These are phyloP conservation scores for Nigrospora oryzae DNA, from an alignment of 2,329 filamentous ascomycete species.

Conservation along the genomic window DNA sequence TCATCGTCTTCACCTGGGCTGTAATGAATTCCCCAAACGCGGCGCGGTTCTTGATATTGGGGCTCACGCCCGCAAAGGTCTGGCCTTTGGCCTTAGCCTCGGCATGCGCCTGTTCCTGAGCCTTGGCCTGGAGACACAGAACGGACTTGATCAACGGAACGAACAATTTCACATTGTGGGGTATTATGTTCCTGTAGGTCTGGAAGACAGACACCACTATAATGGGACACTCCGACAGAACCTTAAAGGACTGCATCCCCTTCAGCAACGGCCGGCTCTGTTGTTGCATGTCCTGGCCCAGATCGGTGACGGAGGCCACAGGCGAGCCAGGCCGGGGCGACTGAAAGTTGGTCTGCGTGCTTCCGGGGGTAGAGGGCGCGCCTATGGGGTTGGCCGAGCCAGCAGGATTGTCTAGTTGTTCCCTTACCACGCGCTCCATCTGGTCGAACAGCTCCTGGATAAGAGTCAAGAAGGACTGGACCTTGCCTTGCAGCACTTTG, in stretches of 20 bases:
- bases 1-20: conserved; percentile 98
- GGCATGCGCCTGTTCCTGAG: conserved; percentile 83
- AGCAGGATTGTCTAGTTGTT: conserved; percentile 79
- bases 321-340: conserved; percentile 87
- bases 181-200: conserved; percentile 72
- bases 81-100: conserved; percentile 73
- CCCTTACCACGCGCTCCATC: conserved; percentile 89
- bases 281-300: conserved; percentile 73
- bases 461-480: conserved; percentile 81
- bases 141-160: conserved; percentile 91
- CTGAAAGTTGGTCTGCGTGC: conserved; percentile 65
- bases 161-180: conserved; percentile 81
- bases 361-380: conserved; percentile 59
- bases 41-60: conserved; percentile 83
- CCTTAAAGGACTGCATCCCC: conserved; percentile 98
- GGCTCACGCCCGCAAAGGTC: conserved; percentile 88
- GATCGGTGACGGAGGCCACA: conserved; percentile 70
- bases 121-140: conserved; percentile 78
- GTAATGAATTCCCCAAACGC: conserved; percentile 98
- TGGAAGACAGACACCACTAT: conserved; percentile 99
- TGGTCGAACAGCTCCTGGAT: conserved; percentile 95
- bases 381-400: conserved; percentile 43
- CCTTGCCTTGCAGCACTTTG: conserved; percentile 68
- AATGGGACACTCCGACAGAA: conserved; percentile 94
- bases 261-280: conserved; percentile 74